A percentile compares a stretch with the other conserved stretches of the same genome.
Conservation (phyloP, 73 alveolate species). For the Durusdinium trenchii region DNA sequence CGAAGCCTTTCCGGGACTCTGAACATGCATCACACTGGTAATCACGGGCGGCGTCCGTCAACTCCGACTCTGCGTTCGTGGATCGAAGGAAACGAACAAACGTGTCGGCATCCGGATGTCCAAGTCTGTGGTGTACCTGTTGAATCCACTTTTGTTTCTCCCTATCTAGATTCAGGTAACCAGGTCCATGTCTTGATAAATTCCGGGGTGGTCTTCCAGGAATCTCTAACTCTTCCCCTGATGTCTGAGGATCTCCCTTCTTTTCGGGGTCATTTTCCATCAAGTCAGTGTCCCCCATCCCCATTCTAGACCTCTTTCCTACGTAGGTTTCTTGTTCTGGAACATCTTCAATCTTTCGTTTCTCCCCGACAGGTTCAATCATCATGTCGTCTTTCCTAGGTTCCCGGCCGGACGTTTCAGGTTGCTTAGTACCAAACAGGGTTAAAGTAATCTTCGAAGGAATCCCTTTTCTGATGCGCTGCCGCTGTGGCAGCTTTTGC, state of each 20-base stretch:
- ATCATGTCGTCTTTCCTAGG: no score
- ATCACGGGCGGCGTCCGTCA: neutral
- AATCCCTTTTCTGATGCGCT: neutral
- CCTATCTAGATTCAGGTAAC: neutral
- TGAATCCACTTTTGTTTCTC: neutral
- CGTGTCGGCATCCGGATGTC: neutral
- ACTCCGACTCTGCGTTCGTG: neutral
- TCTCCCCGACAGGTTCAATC: neutral
- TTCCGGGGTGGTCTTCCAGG: no score
- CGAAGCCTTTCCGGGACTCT: neutral
- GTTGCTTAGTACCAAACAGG: neutral
- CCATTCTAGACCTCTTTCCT: no score
- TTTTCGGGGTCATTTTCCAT: neutral
- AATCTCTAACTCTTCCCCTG: no score
- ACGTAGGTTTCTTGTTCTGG: no score
- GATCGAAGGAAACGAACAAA: neutral
- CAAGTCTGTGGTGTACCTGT: neutral
- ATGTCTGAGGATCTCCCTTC: neutral
- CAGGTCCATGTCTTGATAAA: constrained; percentile 11
- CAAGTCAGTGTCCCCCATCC: neutral
- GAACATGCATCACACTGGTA: constrained; percentile 12
- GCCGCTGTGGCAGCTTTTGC: neutral
- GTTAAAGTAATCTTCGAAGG: neutral
- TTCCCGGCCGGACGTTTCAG: no score
- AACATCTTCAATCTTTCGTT: no score